phyloP scores from a whole-genome alignment of 2,329 filamentous ascomycete genomes.

The Phialemoniopsis sp. region DNA sequence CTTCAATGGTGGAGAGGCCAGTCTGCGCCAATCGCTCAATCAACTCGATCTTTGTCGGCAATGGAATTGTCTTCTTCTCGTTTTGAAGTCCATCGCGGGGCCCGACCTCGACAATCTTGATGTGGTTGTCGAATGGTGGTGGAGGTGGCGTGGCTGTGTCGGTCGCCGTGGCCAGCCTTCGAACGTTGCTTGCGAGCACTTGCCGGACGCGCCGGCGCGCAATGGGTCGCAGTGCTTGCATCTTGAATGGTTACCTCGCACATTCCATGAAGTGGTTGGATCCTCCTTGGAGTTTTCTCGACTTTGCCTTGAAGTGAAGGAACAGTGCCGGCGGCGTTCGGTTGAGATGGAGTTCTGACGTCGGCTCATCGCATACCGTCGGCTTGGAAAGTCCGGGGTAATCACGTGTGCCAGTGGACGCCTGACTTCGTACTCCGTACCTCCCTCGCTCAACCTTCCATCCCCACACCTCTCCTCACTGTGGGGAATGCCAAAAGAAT shows the following conservation, averaged over 20 bases:
- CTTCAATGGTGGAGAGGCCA: slow-evolving; percentile 71
- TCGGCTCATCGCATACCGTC: no score
- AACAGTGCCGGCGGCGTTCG: no score
- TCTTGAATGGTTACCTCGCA: background rate
- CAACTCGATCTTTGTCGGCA: slow-evolving; percentile 72
- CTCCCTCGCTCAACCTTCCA: no score
- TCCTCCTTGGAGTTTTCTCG: no score
- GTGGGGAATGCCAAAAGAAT: no score
- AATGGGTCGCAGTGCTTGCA: slow-evolving; percentile 1
- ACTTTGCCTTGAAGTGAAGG: no score
- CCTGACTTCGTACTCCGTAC: no score
- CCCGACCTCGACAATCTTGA: slow-evolving; percentile 76
- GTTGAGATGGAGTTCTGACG: no score
- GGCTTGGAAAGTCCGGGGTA: no score
- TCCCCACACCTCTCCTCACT: no score
- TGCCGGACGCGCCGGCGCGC: background rate
- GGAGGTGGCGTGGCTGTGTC: slow-evolving; percentile 10
- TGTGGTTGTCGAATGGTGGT: slow-evolving; percentile 32
- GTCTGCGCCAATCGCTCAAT: slow-evolving; percentile 65
- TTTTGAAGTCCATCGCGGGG: slow-evolving; percentile 86
- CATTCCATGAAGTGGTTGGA: no score
- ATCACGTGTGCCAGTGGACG: no score
- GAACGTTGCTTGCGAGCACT: slow-evolving; percentile 7
- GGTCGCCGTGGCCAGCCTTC: slow-evolving; percentile 35
- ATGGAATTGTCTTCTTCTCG: slow-evolving; percentile 67